phyloP scores from a whole-genome alignment of 2,329 filamentous ascomycete genomes.

The Aspergillus sp. region DNA sequence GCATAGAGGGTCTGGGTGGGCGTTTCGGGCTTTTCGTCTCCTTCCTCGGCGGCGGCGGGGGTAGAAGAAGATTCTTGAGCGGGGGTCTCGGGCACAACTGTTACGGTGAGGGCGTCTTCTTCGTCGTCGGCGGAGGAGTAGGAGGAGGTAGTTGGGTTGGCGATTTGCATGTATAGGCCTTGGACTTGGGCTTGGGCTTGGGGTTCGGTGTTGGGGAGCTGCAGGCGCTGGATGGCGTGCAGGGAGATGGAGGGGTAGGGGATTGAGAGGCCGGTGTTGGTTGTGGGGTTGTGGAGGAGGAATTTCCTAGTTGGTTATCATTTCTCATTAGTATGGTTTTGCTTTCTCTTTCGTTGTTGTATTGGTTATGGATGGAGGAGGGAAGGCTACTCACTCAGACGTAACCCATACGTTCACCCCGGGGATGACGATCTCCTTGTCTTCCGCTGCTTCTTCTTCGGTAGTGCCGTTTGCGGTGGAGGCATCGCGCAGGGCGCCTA shows the following conservation, averaged over 20 bases:
- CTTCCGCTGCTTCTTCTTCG: constrained; percentile 18
- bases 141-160: constrained; percentile 26
- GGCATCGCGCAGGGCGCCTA: constrained; percentile 33
- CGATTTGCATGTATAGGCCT: constrained; percentile 52
- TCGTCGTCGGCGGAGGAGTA: constrained; percentile 39
- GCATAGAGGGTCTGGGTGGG: constrained; percentile 46
- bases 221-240: constrained; percentile 50
- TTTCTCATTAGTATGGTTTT: constrained; percentile 2
- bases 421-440: constrained; percentile 40
- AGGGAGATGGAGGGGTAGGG: constrained; percentile 52
- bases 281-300: constrained; percentile 41
- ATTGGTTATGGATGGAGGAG: not conserved
- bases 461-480: constrained; percentile 14
- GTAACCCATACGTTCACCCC: constrained; percentile 51
- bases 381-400: constrained; percentile 42
- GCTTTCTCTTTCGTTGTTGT: no score
- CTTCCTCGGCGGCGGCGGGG: constrained; percentile 8
- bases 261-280: constrained; percentile 44
- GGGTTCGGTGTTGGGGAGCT: constrained; percentile 28
- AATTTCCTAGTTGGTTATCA: constrained; percentile 40
- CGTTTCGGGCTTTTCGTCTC: constrained; percentile 37
- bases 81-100: constrained; percentile 40
- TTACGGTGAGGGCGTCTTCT: constrained; percentile 46
- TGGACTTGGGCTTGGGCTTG: constrained; percentile 40
- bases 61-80: constrained; percentile 14